These are phyloP conservation scores for Euphorbia tirucalli DNA, from an alignment of 345 rosid species.

Conservation along the genomic window DNA sequence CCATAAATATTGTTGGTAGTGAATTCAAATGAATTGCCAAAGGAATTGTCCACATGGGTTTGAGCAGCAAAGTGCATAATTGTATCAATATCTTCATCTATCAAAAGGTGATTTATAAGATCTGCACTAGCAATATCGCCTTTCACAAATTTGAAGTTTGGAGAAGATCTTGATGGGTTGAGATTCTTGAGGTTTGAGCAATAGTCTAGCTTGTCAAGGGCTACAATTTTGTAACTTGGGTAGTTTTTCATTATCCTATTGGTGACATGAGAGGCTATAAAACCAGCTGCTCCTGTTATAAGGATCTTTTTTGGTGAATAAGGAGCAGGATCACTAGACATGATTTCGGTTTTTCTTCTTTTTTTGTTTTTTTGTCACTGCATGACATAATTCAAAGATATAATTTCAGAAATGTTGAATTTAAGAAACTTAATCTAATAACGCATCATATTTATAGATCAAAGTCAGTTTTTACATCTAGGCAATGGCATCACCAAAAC, in stretches of 20 bases:
- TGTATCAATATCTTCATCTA: conserved; percentile 1
- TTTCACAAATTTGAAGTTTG: background rate
- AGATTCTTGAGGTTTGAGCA: conserved; percentile 2
- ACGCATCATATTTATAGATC: no score
- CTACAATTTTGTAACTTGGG: background rate
- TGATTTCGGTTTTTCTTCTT: background rate
- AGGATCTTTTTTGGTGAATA: background rate
- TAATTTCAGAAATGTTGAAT: no score
- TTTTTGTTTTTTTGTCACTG: background rate
- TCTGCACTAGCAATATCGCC: conserved; percentile 1
- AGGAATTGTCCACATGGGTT: conserved; percentile 5
- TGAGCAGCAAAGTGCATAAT: conserved; percentile 8
- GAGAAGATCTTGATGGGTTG: background rate
- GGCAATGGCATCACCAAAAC: no score
- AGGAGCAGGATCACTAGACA: background rate
- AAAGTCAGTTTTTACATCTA: no score
- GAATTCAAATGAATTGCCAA: conserved; percentile 2
- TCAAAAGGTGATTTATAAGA: background rate
- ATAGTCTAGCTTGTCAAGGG: conserved; percentile 7
- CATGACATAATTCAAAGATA: background rate
- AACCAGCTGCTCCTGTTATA: conserved; percentile 4
- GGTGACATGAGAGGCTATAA: conserved; percentile 6
- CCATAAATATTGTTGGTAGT: background rate
- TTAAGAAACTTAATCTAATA: no score
- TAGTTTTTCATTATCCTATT: background rate